phyloP scores from a whole-genome alignment of 768 basidiomycete species.

The Lentinula guzmanii region DNA sequence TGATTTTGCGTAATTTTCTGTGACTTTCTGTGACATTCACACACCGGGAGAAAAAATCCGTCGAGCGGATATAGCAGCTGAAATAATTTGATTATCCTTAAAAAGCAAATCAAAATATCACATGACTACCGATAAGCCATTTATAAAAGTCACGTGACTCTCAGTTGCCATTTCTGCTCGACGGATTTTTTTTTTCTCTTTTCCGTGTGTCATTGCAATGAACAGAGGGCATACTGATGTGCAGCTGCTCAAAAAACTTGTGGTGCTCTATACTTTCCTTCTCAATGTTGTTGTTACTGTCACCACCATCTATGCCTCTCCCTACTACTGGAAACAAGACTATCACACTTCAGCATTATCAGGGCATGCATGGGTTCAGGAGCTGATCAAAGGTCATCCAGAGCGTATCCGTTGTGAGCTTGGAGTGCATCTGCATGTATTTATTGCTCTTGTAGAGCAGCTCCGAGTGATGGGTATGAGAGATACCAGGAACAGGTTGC shows the following conservation, averaged over 20 bases:
- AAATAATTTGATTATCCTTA: too few species aligned
- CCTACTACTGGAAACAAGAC: conserved; percentile 8
- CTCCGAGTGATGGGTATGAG: conserved; percentile 3
- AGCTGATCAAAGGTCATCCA: conserved; percentile 18
- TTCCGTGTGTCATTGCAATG: too few species aligned
- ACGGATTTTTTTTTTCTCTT: too few species aligned
- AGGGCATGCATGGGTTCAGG: conserved; percentile 15
- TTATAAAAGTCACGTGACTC: too few species aligned
- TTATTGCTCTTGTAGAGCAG: conserved; percentile 9
- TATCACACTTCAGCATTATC: conserved; percentile 19
- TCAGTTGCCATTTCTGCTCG: too few species aligned
- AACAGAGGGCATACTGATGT: too few species aligned
- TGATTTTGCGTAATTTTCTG: too few species aligned
- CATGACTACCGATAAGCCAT: too few species aligned
- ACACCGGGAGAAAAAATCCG: too few species aligned
- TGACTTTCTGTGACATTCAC: too few species aligned
- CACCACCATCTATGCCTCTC: conserved; percentile 1
- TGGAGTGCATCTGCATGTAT: conserved; percentile 17
- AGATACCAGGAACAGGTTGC: conserved; percentile 11
- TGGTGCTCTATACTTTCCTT: neutral
- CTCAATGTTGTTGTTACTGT: neutral
- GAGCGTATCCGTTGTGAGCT: conserved; percentile 15
- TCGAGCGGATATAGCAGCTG: too few species aligned
- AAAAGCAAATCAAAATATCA: too few species aligned
- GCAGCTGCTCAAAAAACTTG: neutral